Evolutionary conservation across 768 basidiomycete species (phyloP).

Genomic region (Neoboletus magnificus): DNA sequence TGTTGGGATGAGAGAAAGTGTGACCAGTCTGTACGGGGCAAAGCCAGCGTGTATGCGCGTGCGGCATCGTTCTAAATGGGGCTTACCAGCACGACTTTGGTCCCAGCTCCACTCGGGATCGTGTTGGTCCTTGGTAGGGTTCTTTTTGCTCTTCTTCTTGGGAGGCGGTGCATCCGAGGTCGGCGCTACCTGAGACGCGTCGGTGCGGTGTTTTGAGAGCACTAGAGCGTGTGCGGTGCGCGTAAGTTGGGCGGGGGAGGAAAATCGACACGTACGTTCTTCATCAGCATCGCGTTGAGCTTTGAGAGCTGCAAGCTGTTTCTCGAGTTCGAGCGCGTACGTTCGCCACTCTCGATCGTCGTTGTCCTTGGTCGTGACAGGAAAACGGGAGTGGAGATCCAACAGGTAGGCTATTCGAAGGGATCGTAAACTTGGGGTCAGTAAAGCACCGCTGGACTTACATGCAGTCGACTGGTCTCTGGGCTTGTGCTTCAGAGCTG

Average conservation of each 20-base stretch:
- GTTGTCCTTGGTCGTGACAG: slow-evolving; percentile 2
- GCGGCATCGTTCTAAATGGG: too few species aligned
- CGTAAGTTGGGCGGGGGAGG: neutral
- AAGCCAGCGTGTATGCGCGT: neutral
- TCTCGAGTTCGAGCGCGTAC: slow-evolving; percentile 31
- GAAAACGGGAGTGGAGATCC: slow-evolving; percentile 27
- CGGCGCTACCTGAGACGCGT: slow-evolving; percentile 10
- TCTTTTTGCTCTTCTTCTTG: slow-evolving; percentile 29
- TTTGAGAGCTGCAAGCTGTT: slow-evolving; percentile 19
- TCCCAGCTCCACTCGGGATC: slow-evolving; percentile 23
- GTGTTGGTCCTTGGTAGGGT: slow-evolving; percentile 10
- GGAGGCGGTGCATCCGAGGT: slow-evolving; percentile 20
- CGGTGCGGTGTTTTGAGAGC: slow-evolving; percentile 16
- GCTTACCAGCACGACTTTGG: slow-evolving; percentile 16
- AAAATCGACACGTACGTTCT: slow-evolving; percentile 14
- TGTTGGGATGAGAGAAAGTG: slow-evolving; percentile 16
- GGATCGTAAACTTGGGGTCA: neutral
- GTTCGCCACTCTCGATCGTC: slow-evolving; percentile 18
- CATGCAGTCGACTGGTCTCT: slow-evolving; percentile 22
- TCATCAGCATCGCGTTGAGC: slow-evolving; percentile 22
- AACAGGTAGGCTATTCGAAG: slow-evolving; percentile 25
- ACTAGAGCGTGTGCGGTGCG: slow-evolving; percentile 8
- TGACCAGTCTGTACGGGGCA: slow-evolving; percentile 18
- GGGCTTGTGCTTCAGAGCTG: slow-evolving; percentile 26
- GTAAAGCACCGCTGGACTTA: neutral